phyloP scores from a whole-genome alignment of 768 basidiomycete species.

The Rhodotorula taiwanensis region DNA sequence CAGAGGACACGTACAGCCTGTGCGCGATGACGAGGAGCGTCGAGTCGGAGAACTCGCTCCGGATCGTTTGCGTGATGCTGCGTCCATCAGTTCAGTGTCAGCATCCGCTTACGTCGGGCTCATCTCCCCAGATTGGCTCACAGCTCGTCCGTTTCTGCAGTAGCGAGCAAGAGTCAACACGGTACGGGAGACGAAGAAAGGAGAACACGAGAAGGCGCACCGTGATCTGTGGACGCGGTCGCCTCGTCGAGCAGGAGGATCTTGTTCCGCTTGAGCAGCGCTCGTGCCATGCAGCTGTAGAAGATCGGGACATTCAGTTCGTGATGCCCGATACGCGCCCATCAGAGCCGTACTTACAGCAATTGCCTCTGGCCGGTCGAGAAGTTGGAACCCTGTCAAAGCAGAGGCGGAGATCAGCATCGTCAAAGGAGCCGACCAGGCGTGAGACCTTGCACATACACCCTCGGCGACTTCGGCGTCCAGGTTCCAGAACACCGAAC shows the following conservation, averaged over 20 bases:
- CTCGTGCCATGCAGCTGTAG: slow-evolving; percentile 38
- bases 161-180: neutral
- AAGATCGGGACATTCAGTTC: too few relatives aligned
- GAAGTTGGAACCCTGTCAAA: slow-evolving; percentile 56
- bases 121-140: too few relatives aligned
- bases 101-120: too few relatives aligned
- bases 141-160: slow-evolving; percentile 29
- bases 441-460: slow-evolving; percentile 1
- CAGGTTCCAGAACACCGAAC: slow-evolving; percentile 31
- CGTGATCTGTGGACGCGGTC: slow-evolving; percentile 50
- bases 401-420: neutral
- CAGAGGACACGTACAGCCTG: neutral
- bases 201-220: slow-evolving; percentile 49
- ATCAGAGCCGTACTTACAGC: slow-evolving; percentile 22
- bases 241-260: slow-evolving; percentile 33
- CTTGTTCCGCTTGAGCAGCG: slow-evolving; percentile 36
- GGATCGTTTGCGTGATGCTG: slow-evolving; percentile 35
- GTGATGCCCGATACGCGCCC: too few relatives aligned
- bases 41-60: slow-evolving; percentile 36
- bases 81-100: too few relatives aligned
- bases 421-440: too few relatives aligned
- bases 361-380: slow-evolving; percentile 82
- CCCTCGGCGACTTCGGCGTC: slow-evolving; percentile 31
- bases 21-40: slow-evolving; percentile 40
- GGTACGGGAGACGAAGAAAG: neutral